Percentiles rank a stretch among this genome's conserved stretches.
Conservation (phyloP, 768 basidiomycete genomes). For the Lactarius hengduanensis region DNA sequence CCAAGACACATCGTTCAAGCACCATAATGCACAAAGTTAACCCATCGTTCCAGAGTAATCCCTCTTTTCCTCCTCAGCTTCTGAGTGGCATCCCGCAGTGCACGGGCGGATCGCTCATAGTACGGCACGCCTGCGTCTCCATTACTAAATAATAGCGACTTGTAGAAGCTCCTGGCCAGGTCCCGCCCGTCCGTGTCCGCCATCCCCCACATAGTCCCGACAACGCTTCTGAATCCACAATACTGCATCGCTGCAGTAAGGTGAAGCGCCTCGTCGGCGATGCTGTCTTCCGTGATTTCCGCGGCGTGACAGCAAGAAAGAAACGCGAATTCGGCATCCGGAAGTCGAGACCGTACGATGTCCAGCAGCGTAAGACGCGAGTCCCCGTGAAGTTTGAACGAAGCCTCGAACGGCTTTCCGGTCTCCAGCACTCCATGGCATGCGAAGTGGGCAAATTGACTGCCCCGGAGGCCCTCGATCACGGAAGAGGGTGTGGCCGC, state of each 20-base stretch:
- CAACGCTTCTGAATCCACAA: conserved; percentile 21
- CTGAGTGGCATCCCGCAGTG: neutral
- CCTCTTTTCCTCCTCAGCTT: conserved; percentile 5
- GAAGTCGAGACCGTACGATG: conserved; percentile 11
- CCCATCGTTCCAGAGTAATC: conserved; percentile 3
- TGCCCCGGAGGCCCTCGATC: neutral
- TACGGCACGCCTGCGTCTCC: neutral
- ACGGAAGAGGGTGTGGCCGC: neutral
- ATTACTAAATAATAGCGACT: neutral
- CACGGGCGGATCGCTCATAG: neutral
- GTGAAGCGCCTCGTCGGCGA: conserved; percentile 17
- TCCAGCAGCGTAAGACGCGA: conserved; percentile 8
- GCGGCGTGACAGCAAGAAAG: conserved; percentile 20
- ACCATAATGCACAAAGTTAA: conserved; percentile 17
- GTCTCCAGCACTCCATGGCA: conserved; percentile 12
- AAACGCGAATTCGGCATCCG: conserved; percentile 11
- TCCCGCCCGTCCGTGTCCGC: conserved; percentile 13
- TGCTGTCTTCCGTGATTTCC: neutral
- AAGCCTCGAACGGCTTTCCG: conserved; percentile 2
- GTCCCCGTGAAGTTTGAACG: neutral
- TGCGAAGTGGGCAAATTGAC: neutral
- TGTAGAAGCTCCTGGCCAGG: conserved; percentile 14
- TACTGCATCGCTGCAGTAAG: conserved; percentile 22
- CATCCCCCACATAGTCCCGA: conserved; percentile 26
- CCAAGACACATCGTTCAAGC: neutral